phyloP scores from a whole-genome alignment of 2,329 filamentous ascomycete species.

The Exophiala sideris region DNA sequence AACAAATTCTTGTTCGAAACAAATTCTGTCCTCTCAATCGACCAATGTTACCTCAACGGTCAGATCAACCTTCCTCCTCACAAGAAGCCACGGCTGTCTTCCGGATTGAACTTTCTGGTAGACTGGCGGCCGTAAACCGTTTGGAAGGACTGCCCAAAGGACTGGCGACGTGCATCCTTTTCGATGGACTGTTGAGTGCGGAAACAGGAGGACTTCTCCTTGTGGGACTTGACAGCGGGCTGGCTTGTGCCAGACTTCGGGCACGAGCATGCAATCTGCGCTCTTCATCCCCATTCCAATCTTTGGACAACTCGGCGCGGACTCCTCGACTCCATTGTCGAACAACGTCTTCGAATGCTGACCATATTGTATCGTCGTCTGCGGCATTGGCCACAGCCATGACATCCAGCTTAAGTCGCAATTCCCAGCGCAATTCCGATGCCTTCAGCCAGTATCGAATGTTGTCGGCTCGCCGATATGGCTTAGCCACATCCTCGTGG shows the following conservation, averaged over 20 bases:
- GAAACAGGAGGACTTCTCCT: constrained; percentile 19
- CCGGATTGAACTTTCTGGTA: constrained; percentile 14
- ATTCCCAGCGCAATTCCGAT: constrained; percentile 89
- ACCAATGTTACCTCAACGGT: background rate
- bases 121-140: background rate
- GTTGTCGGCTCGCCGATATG: constrained; percentile 91
- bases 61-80: constrained; percentile 6
- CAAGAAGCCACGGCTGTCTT: constrained; percentile 3
- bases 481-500: constrained; percentile 90
- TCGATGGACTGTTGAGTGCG: constrained; percentile 19
- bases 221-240: constrained; percentile 25
- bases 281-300: constrained; percentile 52
- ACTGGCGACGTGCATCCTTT: constrained; percentile 11
- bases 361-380: constrained; percentile 64
- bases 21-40: background rate
- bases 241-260: constrained; percentile 27
- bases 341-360: constrained; percentile 77
- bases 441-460: constrained; percentile 95
- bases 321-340: constrained; percentile 79
- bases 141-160: constrained; percentile 18
- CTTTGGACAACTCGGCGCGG: constrained; percentile 74
- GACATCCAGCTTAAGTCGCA: constrained; percentile 76
- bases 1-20: no score
- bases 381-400: constrained; percentile 74
- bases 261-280: constrained; percentile 28